These are phyloP conservation scores for Pichia phayaonensis DNA, from an alignment of 805 yeast genomes.

Conservation along the genomic window DNA sequence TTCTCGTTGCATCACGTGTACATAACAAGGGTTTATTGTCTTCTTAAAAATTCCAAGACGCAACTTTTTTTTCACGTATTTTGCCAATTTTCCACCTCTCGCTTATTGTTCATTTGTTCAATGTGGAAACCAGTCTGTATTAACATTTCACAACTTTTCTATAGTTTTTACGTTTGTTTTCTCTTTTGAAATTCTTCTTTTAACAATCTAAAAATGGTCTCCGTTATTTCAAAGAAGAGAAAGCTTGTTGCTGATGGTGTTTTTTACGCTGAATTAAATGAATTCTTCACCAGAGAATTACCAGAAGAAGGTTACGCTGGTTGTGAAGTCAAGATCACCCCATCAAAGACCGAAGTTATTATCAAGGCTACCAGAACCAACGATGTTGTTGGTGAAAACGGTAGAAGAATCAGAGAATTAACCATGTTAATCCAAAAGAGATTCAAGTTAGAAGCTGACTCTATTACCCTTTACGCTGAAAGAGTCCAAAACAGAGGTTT, in stretches of 20 bases:
- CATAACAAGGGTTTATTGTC: too few relatives aligned
- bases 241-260: constrained; percentile 99
- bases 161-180: background rate
- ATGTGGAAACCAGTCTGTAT: too few relatives aligned
- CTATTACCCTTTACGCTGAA: constrained; percentile 94
- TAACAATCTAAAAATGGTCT: constrained; percentile 22
- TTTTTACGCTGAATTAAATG: constrained; percentile 99
- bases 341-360: constrained; percentile 95
- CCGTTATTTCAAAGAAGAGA: constrained; percentile 89
- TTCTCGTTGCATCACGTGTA: too few relatives aligned
- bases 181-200: background rate
- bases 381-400: constrained; percentile 98
- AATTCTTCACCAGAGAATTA: constrained; percentile 99
- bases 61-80: too few relatives aligned
- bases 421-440: constrained; percentile 97
- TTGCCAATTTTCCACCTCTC: background rate
- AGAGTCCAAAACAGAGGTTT: constrained; percentile 99
- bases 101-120: background rate
- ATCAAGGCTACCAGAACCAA: constrained; percentile 99
- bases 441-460: constrained; percentile 92
- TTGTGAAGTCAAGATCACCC: constrained; percentile 98
- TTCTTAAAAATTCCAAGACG: too few relatives aligned
- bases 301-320: constrained; percentile 99
- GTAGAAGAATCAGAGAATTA: constrained; percentile 99
- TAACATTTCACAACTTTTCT: too few relatives aligned